Percentiles rank a stretch among this genome's conserved stretches.
Conservation (phyloP, 768 basidiomycete genomes). For the Suillus clintonianus region DNA sequence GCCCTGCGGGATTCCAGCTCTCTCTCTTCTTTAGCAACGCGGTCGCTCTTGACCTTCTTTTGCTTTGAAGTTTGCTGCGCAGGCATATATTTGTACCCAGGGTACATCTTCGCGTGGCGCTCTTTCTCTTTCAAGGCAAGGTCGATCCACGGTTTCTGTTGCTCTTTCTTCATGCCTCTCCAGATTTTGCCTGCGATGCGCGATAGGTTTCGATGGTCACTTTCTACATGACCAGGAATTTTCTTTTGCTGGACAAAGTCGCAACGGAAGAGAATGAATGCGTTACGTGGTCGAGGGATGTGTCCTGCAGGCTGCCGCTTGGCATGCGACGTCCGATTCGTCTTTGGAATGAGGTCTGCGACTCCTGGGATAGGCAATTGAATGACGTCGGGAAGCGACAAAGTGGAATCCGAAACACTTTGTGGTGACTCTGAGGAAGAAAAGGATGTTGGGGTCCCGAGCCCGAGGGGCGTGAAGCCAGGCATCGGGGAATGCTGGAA, state of each 20-base stretch:
- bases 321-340: slow-evolving; percentile 47
- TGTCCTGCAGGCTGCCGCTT: slow-evolving; percentile 52
- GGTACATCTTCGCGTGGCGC: slow-evolving; percentile 41
- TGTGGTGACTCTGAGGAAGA: not conserved
- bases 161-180: slow-evolving; percentile 50
- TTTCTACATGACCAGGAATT: slow-evolving; percentile 54
- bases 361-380: slow-evolving; percentile 9
- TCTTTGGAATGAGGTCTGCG: slow-evolving; percentile 8
- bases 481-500: slow-evolving; percentile 4
- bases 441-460: not conserved
- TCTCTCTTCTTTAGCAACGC: slow-evolving; percentile 3
- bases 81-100: slow-evolving; percentile 46
- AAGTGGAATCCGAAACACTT: not conserved
- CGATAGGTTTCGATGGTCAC: slow-evolving; percentile 69
- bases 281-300: slow-evolving; percentile 72
- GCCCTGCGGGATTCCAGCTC: slow-evolving; percentile 12
- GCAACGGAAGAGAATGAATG: slow-evolving; percentile 80
- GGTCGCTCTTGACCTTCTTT: slow-evolving; percentile 19
- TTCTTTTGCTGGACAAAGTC: slow-evolving; percentile 68
- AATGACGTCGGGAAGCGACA: not conserved
- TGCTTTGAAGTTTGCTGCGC: slow-evolving; percentile 14
- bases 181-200: slow-evolving; percentile 68
- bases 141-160: slow-evolving; percentile 51
- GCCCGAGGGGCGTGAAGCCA: not conserved
- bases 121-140: slow-evolving; percentile 53